A percentile compares a stretch with the other conserved stretches of the same genome.
Evolutionary conservation across 768 basidiomycete species (phyloP).

Genomic region (Calocybe cyanea): DNA sequence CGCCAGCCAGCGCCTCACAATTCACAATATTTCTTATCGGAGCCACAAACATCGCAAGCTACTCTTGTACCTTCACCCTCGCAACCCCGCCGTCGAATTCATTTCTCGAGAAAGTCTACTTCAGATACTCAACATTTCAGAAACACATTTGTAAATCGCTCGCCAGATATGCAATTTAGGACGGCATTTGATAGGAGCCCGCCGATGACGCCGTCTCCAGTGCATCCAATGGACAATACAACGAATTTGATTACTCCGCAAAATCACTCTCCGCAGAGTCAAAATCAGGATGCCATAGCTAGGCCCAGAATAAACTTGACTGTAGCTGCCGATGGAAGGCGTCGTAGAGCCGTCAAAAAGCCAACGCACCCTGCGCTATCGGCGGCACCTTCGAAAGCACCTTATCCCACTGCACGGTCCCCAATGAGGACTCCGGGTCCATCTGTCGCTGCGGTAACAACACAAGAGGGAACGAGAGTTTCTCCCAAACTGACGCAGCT

Average conservation of each 20-base stretch:
- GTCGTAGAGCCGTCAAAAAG: conserved; percentile 4
- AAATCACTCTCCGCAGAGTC: no score
- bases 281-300: no score
- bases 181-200: no score
- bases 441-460: background rate
- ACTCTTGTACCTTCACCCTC: conserved; percentile 11
- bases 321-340: background rate
- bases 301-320: background rate
- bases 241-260: no score
- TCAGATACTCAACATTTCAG: background rate
- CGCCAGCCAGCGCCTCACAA: background rate
- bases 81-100: background rate
- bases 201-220: no score
- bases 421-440: conserved; percentile 26
- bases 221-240: no score
- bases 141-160: background rate
- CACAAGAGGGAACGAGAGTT: conserved; percentile 1
- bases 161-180: no score
- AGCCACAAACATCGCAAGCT: conserved; percentile 14
- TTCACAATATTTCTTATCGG: background rate
- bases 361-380: conserved; percentile 1
- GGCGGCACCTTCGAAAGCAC: conserved; percentile 14
- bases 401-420: conserved; percentile 31
- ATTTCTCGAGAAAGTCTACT: background rate
- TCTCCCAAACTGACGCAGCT: background rate